Evolutionary conservation across 768 basidiomycete genomes (phyloP), one percentile per base, ranked within the genome.

Genomic region (Psilocybe subaeruginosa): DNA sequence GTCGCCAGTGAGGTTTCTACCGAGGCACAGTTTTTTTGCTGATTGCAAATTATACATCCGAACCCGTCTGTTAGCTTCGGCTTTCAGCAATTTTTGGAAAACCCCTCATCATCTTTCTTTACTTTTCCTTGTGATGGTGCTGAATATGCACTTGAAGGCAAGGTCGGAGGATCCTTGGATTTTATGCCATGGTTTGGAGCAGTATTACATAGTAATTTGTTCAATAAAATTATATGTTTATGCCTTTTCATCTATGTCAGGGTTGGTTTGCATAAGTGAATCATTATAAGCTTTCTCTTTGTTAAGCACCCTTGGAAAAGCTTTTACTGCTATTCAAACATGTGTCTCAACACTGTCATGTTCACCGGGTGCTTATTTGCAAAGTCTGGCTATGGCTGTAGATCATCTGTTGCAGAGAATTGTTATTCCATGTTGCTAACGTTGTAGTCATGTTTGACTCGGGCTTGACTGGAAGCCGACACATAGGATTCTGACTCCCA

Each of bases 11-110:
- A 93, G 90, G 92, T 93, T 82, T 86, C 81, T 90, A 93, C 91
- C 89, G 92, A 93, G 90, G 67, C 67, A 66, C 67, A 91, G 90
- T 91, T 84, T 91, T 81, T 74, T 93, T 92, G 91, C 90, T 93
- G 88, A 89, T 93, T 93, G 91, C 91, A 93, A 93, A 93, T 91
- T 92, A 92, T 83, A 91, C 90, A 93, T 93, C 91, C 91, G 90
- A 91, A 92, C 90, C 76, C 90, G 89, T 92, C 90, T 89, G 84
- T 86, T 74, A 82, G 89, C 89, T 92, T 90, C 80, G 88, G 89
- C 88, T 84, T 83, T 79, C 84, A 88, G 90, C 88, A 92, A 93
- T 92, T 93, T 93, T 93, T 93, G 91, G 85, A 85, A 86, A 84
- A 79, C 66, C 64, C 58, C 57, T 41, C 60, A 54, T 53, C 56